These are phyloP conservation scores for Bisporella sp. DNA, from an alignment of 2,329 filamentous ascomycete genomes.

Conservation along the genomic window DNA sequence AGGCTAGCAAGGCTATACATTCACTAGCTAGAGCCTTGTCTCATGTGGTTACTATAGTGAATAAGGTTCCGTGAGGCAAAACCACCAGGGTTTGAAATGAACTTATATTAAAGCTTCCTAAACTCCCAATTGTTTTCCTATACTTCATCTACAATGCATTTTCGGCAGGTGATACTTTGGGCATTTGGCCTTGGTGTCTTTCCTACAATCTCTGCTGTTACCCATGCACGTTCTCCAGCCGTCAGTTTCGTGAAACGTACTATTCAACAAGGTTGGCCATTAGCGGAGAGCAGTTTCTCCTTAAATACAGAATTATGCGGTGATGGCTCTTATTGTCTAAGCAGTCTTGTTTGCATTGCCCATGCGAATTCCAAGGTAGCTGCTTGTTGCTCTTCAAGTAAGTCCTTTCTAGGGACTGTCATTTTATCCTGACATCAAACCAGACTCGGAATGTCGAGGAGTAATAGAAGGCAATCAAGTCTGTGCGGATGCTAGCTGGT, in stretches of 20 bases:
- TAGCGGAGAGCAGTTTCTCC: slow-evolving; percentile 1
- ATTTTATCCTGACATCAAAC: neutral
- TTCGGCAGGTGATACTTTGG: neutral
- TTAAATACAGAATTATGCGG: slow-evolving; percentile 3
- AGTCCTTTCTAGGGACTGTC: neutral
- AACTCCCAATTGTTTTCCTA: no score
- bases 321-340: slow-evolving; percentile 8
- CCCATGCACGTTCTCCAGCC: neutral
- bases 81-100: no score
- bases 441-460: slow-evolving; percentile 4
- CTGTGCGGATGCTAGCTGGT: slow-evolving; percentile 8
- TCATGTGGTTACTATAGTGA: no score
- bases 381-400: slow-evolving; percentile 11
- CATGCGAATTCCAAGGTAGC: slow-evolving; percentile 9
- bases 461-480: slow-evolving; percentile 1
- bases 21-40: no score
- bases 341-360: slow-evolving; percentile 3
- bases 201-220: neutral
- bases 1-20: no score
- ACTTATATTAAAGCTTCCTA: no score
- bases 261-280: neutral
- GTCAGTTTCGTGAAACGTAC: neutral
- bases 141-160: neutral
- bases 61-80: no score
- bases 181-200: neutral